Evolutionary conservation across 1,139 yeast species (phyloP).

Genomic region (Citeromyces hawaiiensis): DNA sequence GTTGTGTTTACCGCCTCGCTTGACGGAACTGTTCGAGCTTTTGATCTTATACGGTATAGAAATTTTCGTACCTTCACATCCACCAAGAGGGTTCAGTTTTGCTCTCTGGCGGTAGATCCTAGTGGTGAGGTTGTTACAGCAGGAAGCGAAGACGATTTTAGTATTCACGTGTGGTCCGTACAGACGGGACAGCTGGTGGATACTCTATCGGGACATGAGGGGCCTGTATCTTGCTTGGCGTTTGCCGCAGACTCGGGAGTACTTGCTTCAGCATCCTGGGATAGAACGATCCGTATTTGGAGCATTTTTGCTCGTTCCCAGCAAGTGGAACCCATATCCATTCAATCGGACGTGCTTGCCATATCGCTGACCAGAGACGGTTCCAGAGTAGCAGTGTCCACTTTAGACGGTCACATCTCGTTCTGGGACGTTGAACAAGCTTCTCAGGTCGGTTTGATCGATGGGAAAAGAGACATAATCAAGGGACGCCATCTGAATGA

Average conservation of each 20-base stretch:
- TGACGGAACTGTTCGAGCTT: conserved; percentile 96
- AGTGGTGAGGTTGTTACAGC: conserved; percentile 96
- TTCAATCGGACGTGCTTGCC: conserved; percentile 75
- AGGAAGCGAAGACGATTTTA: conserved; percentile 83
- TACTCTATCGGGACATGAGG: conserved; percentile 84
- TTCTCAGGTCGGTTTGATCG: conserved; percentile 71
- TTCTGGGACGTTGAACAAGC: conserved; percentile 79
- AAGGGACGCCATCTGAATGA: conserved; percentile 83
- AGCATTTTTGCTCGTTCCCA: conserved; percentile 76
- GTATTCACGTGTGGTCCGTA: conserved; percentile 92
- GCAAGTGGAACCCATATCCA: conserved; percentile 82
- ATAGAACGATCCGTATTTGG: conserved; percentile 88
- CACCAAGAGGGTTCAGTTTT: conserved; percentile 76
- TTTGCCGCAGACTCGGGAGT: conserved; percentile 52
- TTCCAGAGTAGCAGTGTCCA: conserved; percentile 75
- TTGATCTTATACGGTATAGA: conserved; percentile 89
- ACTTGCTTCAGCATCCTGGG: conserved; percentile 94
- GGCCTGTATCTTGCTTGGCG: conserved; percentile 81
- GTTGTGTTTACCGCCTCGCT: conserved; percentile 82
- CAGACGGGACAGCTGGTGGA: conserved; percentile 90
- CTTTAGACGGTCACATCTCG: conserved; percentile 79
- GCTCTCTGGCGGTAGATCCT: conserved; percentile 87
- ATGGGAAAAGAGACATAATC: conserved; percentile 73
- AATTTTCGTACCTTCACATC: conserved; percentile 93
- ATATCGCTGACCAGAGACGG: conserved; percentile 87